These are phyloP conservation scores for Erodium trifolium DNA, from an alignment of 441 rosid species.

Conservation along the genomic window DNA sequence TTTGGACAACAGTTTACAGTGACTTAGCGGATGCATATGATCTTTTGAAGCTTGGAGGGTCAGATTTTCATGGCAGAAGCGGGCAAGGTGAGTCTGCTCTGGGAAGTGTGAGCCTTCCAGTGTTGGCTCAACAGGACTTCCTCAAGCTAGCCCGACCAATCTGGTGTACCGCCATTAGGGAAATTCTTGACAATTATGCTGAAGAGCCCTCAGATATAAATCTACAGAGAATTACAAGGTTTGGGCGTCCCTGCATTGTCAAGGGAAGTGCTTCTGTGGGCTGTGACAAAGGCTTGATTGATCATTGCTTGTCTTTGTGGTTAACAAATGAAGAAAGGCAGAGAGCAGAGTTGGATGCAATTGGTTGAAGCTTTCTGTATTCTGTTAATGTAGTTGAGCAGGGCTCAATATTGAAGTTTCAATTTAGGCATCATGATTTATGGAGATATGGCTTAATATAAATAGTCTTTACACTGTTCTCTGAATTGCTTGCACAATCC, in stretches of 20 bases:
- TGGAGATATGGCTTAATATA: not conserved
- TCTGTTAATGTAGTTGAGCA: too few relatives aligned
- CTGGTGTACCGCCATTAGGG: constrained; percentile 64
- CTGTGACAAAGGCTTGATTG: constrained; percentile 53
- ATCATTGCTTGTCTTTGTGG: constrained; percentile 53
- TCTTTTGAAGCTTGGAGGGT: constrained; percentile 86
- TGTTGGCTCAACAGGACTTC: constrained; percentile 47
- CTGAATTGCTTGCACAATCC: not conserved
- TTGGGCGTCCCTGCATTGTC: constrained; percentile 29
- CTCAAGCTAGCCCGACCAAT: constrained; percentile 68
- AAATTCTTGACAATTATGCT: constrained; percentile 39
- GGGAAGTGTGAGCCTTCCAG: constrained; percentile 78
- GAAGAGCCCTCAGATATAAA: constrained; percentile 60
- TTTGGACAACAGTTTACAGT: constrained; percentile 44
- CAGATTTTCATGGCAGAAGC: constrained; percentile 85
- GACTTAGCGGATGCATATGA: constrained; percentile 66
- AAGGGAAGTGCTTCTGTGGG: constrained; percentile 14
- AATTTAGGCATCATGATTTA: not conserved
- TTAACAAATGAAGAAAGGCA: constrained; percentile 54
- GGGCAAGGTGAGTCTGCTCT: constrained; percentile 66
- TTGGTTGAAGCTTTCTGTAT: too few relatives aligned
- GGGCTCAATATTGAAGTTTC: not conserved
- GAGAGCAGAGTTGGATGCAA: too few relatives aligned
- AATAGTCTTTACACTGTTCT: not conserved
- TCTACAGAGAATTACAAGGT: constrained; percentile 49